phyloP scores from a whole-genome alignment of 768 basidiomycete genomes.

The Melanogaster broomeanus region DNA sequence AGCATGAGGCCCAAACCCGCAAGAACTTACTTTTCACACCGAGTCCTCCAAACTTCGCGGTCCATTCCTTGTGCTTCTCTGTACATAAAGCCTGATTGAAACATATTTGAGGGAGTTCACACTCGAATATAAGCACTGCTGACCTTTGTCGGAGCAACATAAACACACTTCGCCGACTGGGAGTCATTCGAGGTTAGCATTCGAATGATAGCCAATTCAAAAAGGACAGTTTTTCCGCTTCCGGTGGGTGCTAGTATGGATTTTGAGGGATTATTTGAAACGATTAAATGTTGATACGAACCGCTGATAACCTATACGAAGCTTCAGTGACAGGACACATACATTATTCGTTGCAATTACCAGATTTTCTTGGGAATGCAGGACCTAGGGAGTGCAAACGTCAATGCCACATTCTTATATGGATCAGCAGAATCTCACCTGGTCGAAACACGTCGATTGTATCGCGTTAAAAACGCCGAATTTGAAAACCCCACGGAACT shows the following conservation, averaged over 20 bases:
- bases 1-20: neutral
- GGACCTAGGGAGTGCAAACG: slow-evolving; percentile 43
- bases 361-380: slow-evolving; percentile 62
- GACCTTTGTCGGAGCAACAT: slow-evolving; percentile 93
- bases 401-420: neutral
- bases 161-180: slow-evolving; percentile 69
- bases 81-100: slow-evolving; percentile 74
- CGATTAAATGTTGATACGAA: slow-evolving; percentile 28
- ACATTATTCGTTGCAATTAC: slow-evolving; percentile 35
- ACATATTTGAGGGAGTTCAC: neutral
- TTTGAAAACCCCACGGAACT: slow-evolving; percentile 79
- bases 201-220: slow-evolving; percentile 87
- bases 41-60: slow-evolving; percentile 70
- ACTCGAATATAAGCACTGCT: neutral
- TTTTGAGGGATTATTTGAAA: slow-evolving; percentile 5
- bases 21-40: slow-evolving; percentile 68
- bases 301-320: slow-evolving; percentile 67
- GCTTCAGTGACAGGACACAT: slow-evolving; percentile 10
- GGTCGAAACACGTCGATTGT: slow-evolving; percentile 81
- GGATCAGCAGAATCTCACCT: slow-evolving; percentile 41
- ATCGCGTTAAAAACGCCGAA: slow-evolving; percentile 92
- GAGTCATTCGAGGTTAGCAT: slow-evolving; percentile 49
- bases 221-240: slow-evolving; percentile 93
- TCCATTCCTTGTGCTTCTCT: slow-evolving; percentile 86
- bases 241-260: slow-evolving; percentile 80